Evolutionary conservation across 2,329 filamentous ascomycete species (phyloP).

Genomic region (Akanthomyces lecanii): DNA sequence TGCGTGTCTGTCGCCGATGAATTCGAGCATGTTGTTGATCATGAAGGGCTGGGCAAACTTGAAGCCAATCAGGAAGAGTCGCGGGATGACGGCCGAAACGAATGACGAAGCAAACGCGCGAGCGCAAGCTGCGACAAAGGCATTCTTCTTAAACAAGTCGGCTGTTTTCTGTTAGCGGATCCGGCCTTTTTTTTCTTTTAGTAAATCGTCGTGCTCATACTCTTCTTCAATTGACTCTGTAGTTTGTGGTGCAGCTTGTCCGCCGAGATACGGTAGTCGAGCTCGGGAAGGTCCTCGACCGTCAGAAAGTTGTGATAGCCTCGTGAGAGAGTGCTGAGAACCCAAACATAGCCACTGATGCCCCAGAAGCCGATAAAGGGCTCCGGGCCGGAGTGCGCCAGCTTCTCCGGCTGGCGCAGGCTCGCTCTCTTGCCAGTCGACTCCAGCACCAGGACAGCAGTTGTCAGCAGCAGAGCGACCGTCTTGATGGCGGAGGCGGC

Average conservation of each 20-base stretch:
- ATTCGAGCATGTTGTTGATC: slow-evolving; percentile 28
- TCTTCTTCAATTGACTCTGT: slow-evolving; percentile 5
- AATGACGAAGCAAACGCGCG: slow-evolving; percentile 18
- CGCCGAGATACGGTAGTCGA: slow-evolving; percentile 18
- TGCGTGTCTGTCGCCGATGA: slow-evolving; percentile 23
- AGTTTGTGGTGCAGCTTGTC: slow-evolving; percentile 11
- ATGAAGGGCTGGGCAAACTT: slow-evolving; percentile 39
- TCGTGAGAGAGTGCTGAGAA: slow-evolving; percentile 25
- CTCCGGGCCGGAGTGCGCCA: slow-evolving; percentile 8
- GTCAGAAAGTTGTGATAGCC: slow-evolving; percentile 31
- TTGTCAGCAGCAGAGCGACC: slow-evolving; percentile 29
- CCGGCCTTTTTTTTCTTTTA: too few relatives aligned
- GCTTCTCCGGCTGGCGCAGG: slow-evolving; percentile 5
- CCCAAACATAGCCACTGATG: slow-evolving; percentile 27
- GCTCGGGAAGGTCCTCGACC: slow-evolving; percentile 29
- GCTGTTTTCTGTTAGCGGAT: neutral
- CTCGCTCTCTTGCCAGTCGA: slow-evolving; percentile 19
- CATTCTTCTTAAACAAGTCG: slow-evolving; percentile 6
- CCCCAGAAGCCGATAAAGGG: slow-evolving; percentile 24
- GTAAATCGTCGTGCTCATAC: neutral
- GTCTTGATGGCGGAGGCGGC: slow-evolving; percentile 30
- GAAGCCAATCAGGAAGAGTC: slow-evolving; percentile 30
- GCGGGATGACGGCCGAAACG: slow-evolving; percentile 25
- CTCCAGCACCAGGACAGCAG: slow-evolving; percentile 33
- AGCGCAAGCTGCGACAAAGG: slow-evolving; percentile 17